Evolutionary conservation across 2,329 filamentous ascomycete species (phyloP).

Genomic region (Verticillium dahliae): DNA sequence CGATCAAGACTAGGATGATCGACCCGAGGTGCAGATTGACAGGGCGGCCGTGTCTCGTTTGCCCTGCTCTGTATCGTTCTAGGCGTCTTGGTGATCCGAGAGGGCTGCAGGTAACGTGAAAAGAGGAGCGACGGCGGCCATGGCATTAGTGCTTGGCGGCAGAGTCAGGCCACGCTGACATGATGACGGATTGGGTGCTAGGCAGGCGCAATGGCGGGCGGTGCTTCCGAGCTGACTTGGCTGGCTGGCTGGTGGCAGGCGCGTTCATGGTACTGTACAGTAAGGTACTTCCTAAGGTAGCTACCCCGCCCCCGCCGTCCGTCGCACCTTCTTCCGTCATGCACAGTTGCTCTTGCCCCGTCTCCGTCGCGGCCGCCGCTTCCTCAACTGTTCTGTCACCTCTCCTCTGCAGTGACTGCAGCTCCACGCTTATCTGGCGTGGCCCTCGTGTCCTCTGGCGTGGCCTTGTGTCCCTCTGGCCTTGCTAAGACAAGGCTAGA

Average conservation of each 20-base stretch:
- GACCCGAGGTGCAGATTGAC: not conserved
- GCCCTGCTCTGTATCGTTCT: not conserved
- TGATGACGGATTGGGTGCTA: not conserved
- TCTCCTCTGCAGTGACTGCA: not conserved
- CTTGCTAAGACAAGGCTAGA: not conserved
- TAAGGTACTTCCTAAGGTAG: not conserved
- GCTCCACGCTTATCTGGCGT: not conserved
- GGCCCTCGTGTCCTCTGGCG: too few relatives aligned
- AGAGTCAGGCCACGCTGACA: not conserved
- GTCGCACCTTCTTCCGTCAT: too few relatives aligned
- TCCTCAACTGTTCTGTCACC: not conserved
- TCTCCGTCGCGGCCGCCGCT: not conserved
- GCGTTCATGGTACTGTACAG: too few relatives aligned
- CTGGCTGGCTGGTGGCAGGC: too few relatives aligned
- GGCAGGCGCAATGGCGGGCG: not conserved
- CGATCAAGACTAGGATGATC: not conserved
- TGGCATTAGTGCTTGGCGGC: not conserved
- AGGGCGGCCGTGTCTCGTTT: not conserved
- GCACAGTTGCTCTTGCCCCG: too few relatives aligned
- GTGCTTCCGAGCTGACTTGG: too few relatives aligned
- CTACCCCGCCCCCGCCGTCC: not conserved
- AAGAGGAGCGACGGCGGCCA: not conserved
- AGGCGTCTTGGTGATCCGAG: not conserved
- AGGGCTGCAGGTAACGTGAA: not conserved
- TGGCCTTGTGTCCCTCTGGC: too few relatives aligned